These are phyloP conservation scores for Magnolia sinica DNA, from an alignment of 164 flowering plant species.

Conservation along the genomic window DNA sequence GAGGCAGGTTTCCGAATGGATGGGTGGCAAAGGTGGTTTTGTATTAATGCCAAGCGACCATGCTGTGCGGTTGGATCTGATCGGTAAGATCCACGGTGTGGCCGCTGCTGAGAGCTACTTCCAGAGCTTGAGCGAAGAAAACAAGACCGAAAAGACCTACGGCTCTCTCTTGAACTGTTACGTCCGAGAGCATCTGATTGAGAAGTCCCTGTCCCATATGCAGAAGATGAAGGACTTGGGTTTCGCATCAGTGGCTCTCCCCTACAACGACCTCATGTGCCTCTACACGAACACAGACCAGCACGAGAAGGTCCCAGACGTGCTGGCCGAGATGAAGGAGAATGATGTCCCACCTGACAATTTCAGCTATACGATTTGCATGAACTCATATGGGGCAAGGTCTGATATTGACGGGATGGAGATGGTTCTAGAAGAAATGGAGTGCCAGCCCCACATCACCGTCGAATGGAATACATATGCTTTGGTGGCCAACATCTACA, in stretches of 20 bases:
- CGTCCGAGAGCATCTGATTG: conserved; percentile 22
- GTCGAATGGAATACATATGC: conserved; percentile 33
- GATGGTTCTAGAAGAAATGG: conserved; percentile 33
- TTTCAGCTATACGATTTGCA: conserved; percentile 21
- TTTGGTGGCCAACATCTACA: conserved; percentile 36
- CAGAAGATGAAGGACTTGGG: conserved; percentile 36
- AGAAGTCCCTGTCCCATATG: conserved; percentile 40
- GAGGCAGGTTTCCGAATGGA: conserved; percentile 83
- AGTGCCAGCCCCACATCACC: conserved; percentile 21
- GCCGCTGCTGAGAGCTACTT: conserved; percentile 41
- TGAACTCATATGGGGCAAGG: conserved; percentile 31
- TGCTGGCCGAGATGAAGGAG: conserved; percentile 48
- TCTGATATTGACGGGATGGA: conserved; percentile 39
- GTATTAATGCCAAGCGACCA: conserved; percentile 39
- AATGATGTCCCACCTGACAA: conserved; percentile 30
- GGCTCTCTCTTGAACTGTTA: conserved; percentile 44
- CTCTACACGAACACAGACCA: conserved; percentile 32
- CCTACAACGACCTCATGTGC: conserved; percentile 36
- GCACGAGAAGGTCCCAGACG: conserved; percentile 34
- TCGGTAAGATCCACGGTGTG: conserved; percentile 35
- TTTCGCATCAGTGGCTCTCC: conserved; percentile 11
- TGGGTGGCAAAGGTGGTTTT: conserved; percentile 46
- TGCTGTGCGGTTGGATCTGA: conserved; percentile 34
- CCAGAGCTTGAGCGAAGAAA: conserved; percentile 17
- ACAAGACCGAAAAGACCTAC: conserved; percentile 21